phyloP scores from a whole-genome alignment of 768 basidiomycete genomes.

The Peribolospora kevripleyi region DNA sequence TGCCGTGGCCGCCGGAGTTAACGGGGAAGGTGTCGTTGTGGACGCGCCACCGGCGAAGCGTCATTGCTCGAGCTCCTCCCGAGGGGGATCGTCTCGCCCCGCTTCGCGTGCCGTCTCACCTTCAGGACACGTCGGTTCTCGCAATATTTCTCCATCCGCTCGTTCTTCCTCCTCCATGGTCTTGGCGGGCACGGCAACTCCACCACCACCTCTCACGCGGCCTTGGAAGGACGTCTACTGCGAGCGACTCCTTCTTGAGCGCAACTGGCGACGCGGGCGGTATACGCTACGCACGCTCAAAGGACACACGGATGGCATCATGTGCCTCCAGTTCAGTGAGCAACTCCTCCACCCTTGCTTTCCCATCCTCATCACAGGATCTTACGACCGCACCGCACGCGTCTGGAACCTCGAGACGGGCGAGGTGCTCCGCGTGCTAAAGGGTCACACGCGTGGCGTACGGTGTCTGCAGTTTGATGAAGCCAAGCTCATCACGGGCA shows the following conservation, averaged over 20 bases:
- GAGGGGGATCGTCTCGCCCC: too few relatives aligned
- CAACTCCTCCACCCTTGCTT: conserved; percentile 56
- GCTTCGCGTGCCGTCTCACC: too few relatives aligned
- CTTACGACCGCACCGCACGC: conserved; percentile 78
- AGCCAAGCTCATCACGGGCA: conserved; percentile 78
- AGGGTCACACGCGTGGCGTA: conserved; percentile 77
- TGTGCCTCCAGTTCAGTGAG: conserved; percentile 90
- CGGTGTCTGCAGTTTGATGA: conserved; percentile 87
- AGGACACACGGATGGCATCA: conserved; percentile 86
- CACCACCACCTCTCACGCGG: conserved; percentile 29
- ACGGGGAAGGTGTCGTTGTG: too few relatives aligned
- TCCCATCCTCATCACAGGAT: conserved; percentile 89
- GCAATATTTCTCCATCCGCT: too few relatives aligned
- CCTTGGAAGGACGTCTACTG: conserved; percentile 98
- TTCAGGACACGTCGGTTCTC: too few relatives aligned
- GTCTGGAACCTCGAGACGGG: conserved; percentile 96
- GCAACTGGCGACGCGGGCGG: conserved; percentile 88
- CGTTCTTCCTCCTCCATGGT: too few relatives aligned
- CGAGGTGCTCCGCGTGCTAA: conserved; percentile 50
- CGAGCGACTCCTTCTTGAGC: conserved; percentile 83
- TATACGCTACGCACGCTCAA: conserved; percentile 61
- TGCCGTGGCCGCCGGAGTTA: too few relatives aligned
- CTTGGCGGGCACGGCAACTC: too few relatives aligned
- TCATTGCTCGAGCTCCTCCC: too few relatives aligned
- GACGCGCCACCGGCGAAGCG: too few relatives aligned